Evolutionary conservation across 371 early-diverging fungal genomes (phyloP), one percentile per base, ranked within the genome.

Genomic region (Mortierella sp.): DNA sequence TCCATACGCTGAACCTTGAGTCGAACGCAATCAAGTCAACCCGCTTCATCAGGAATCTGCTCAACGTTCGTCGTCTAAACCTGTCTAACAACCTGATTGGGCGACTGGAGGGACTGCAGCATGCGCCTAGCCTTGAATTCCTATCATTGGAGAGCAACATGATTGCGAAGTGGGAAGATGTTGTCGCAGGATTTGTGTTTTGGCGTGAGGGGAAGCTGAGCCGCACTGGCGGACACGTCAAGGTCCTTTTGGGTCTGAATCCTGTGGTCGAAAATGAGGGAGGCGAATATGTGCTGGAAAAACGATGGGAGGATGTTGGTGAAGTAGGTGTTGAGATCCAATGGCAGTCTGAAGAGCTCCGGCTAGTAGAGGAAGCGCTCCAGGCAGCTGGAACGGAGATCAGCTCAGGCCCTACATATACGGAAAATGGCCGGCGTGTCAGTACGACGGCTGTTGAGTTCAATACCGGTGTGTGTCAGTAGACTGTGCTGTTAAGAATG

Each of bases 231-330:
- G 63, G 48, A 14, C 32, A 66, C 24, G 59, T 66, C 51, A 65
- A 66, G 55, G 72, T 72, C 4, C 46, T 65, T 3, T 32, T 72
- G 37, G 72, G 59, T 0, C 15, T 26, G 23, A 72, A 72, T n/a
- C 66, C 67, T 23, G 62, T 72, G 34, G 42, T 66, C 27, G 72
- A 66, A 51, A 72, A 72, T 26, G 72, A 72, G 21, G 72, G 72
- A 12, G 72, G 72, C 1, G 72, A 72, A 3, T 65, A 72, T 58
- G 73, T 72, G n/a, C 50, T 72, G 23, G 73, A 72, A 62, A 53
- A 65, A 39, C 66, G 73, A 37, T 72, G 73, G 73, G 67, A 62
- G 34, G 73, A 72, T 43, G 73, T 72, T 12, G 73, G 73, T 4
- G 67, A 66, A 28, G 59, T 50, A 15, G 73, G 73, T 8, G 31